phyloP scores from a whole-genome alignment of 139 green algal species.

The Volvox africanus region DNA sequence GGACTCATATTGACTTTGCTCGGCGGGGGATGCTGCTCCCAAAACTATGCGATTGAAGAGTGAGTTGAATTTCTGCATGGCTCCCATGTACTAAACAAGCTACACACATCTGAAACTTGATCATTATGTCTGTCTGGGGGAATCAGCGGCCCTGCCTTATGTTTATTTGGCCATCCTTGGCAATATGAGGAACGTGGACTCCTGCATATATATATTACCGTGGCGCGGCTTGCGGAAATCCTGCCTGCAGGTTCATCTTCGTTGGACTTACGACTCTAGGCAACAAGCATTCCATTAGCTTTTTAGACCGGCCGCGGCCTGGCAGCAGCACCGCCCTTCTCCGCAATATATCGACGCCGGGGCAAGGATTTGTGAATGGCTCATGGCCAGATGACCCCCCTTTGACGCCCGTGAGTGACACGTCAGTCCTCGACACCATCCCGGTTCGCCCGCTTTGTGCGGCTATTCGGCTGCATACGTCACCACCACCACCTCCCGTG shows the following conservation, averaged over 20 bases:
- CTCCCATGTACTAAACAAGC: too few species aligned
- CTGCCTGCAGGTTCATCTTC: conserved; percentile 1
- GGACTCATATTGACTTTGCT: background rate
- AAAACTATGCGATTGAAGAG: background rate
- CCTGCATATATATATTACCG: background rate
- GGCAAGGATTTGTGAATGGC: background rate
- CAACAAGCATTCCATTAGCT: background rate
- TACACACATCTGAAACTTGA: too few species aligned
- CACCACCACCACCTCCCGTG: background rate
- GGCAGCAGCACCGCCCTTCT: conserved; percentile 11
- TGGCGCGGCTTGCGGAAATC: background rate
- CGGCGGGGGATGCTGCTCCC: background rate
- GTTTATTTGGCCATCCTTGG: too few species aligned
- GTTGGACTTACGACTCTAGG: background rate
- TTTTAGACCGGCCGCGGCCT: conserved; percentile 16
- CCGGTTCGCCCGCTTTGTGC: background rate
- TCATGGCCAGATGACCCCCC: background rate
- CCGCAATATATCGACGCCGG: background rate
- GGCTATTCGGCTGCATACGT: background rate
- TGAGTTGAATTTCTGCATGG: background rate
- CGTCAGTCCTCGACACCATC: background rate
- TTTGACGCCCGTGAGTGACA: background rate
- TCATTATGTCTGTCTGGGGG: too few species aligned
- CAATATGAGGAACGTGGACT: too few species aligned
- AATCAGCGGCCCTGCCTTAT: too few species aligned